Evolutionary conservation across 805 yeast genomes (phyloP).

Genomic region (Kluyveromyces wickerhamii): DNA sequence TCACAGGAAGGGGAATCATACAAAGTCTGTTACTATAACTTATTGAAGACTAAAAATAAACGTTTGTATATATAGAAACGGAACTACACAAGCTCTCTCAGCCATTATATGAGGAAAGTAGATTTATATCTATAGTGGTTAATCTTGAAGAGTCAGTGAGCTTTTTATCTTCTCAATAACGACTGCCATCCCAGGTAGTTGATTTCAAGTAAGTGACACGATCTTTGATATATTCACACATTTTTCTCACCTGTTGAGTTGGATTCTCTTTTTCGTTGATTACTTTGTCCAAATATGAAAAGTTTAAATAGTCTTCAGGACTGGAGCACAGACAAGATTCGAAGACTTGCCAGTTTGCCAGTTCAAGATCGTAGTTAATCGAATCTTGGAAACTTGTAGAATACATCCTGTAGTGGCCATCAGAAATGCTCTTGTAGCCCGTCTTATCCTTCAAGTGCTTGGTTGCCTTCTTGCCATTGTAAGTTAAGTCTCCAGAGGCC

Average conservation of each 20-base stretch:
- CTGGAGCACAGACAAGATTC: slow-evolving; percentile 17
- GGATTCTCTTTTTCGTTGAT: slow-evolving; percentile 9
- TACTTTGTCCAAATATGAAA: slow-evolving; percentile 16
- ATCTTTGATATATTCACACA: slow-evolving; percentile 22
- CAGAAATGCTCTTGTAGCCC: neutral
- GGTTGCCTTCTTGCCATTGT: slow-evolving; percentile 14
- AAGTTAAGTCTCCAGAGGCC: slow-evolving; percentile 15
- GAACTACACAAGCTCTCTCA: too few species aligned
- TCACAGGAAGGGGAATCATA: too few species aligned
- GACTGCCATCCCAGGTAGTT: slow-evolving; percentile 12
- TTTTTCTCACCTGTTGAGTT: slow-evolving; percentile 10
- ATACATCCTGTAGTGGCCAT: slow-evolving; percentile 18
- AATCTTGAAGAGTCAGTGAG: too few species aligned
- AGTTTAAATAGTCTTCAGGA: slow-evolving; percentile 9
- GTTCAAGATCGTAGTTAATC: slow-evolving; percentile 22
- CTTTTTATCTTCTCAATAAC: too few species aligned
- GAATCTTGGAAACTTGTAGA: slow-evolving; percentile 11
- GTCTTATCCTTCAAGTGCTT: slow-evolving; percentile 6
- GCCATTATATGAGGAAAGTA: too few species aligned
- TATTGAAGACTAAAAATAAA: too few species aligned
- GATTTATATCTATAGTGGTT: too few species aligned
- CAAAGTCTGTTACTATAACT: too few species aligned
- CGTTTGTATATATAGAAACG: too few species aligned
- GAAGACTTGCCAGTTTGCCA: slow-evolving; percentile 19
- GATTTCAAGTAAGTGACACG: slow-evolving; percentile 13